Evolutionary conservation across 805 yeast species (phyloP).

Genomic region (Gaillardinia entomophila): DNA sequence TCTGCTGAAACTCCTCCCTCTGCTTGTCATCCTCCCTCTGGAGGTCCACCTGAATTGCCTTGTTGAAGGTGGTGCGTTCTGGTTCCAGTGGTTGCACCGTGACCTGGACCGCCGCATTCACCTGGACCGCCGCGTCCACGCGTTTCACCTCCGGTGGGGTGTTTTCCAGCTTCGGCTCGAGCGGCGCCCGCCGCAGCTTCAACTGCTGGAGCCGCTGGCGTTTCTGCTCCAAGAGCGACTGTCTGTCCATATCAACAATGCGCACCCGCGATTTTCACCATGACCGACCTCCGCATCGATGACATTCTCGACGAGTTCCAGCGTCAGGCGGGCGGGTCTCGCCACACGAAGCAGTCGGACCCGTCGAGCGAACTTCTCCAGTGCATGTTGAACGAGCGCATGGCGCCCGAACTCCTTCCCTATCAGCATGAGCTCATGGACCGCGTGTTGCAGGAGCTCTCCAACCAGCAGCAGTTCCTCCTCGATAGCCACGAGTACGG

Average conservation of each 20-base stretch:
- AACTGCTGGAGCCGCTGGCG: constrained; percentile 14
- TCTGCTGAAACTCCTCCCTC: no score
- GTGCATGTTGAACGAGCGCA: constrained; percentile 80
- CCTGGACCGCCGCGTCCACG: constrained; percentile 13
- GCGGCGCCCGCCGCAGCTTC: constrained; percentile 9
- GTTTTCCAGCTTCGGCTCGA: constrained; percentile 1
- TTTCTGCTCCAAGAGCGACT: constrained; percentile 11
- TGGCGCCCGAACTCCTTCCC: constrained; percentile 80
- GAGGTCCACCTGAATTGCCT: constrained; percentile 9
- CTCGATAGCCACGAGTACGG: constrained; percentile 73
- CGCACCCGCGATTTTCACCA: neutral
- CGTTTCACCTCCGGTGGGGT: constrained; percentile 1
- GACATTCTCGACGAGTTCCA: constrained; percentile 69
- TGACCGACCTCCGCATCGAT: constrained; percentile 42
- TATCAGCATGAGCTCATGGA: constrained; percentile 60
- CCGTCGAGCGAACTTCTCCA: constrained; percentile 42
- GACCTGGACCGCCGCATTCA: constrained; percentile 4
- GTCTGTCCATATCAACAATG: constrained; percentile 7
- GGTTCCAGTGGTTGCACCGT: neutral
- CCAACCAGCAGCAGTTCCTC: constrained; percentile 67
- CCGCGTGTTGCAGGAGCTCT: constrained; percentile 52
- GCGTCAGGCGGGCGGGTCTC: constrained; percentile 14
- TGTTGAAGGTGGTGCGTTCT: constrained; percentile 5
- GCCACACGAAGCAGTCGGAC: constrained; percentile 12
- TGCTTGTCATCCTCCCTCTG: no score